Base-by-base conservation (phyloP, 2,329 filamentous ascomycete genomes). In the Ascomycota sp. region DNA sequence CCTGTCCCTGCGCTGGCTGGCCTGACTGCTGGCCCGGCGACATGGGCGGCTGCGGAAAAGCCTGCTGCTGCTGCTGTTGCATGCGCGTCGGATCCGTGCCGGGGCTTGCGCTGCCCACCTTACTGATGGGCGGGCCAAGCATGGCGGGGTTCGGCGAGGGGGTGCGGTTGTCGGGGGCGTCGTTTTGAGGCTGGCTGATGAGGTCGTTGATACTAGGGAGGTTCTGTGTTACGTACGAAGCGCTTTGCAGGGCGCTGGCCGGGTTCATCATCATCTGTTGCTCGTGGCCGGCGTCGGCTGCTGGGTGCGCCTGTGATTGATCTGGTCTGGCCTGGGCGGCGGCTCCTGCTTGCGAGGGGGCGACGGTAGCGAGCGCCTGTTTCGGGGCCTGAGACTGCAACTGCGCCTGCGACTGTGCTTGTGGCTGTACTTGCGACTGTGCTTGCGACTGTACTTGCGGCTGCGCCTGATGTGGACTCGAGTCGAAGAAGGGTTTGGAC, bases 141-240 rank as follows among this genome's bases (percentile, higher is more conserved):
- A 42, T 36, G 32, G 43, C 34, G 36, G 43, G 34, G 32, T 43
- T 50, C 28, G 43, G 38, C 17, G 41, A 36, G 25, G 43, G 36
- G 23, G 38, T 30, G 33, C 39, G 42, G 31, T 33, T 22, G 28
- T 15, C 23, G 27, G 27, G 30, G 27, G 50, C 52, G 43, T 63
- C 61, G 46, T 63, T 44, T 36, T 49, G 46, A 35, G 35, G 45
- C 30, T 43, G 41, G 46, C 89, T 75, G 56, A 89, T 83, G 42
- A 91, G 64, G 53, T 86, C 85, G 45, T 74, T 75, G 58, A 89
- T 89, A 45, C 70, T 80, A 35, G 80, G 75, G 37, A 77, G 64
- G 55, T 80, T 81, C 52, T 80, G 75, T 4, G 39, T 33, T 23
- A 35, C 38, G 31, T 42, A 46, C 30, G 39, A 32, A 35, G 41